A percentile compares a stretch with the other conserved stretches of the same genome.
phyloP scores from a whole-genome alignment of 768 basidiomycete genomes.

The Leccinum uliginosum region DNA sequence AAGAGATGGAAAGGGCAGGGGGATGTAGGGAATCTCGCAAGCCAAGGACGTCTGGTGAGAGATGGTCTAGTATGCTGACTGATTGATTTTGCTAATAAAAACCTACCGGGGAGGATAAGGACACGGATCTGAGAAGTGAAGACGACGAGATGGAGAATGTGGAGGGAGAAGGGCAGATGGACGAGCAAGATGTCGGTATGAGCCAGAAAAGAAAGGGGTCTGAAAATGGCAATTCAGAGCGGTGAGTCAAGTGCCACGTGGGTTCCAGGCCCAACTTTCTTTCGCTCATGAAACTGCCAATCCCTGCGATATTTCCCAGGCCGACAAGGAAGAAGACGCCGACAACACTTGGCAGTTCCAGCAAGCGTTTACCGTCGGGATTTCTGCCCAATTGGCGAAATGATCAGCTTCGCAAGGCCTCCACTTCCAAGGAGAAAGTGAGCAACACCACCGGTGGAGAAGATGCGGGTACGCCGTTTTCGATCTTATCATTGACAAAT shows the following conservation, averaged over 20 bases:
- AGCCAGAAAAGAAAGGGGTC: background rate
- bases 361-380: background rate
- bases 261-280: too few relatives aligned
- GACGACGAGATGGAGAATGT: too few relatives aligned
- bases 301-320: background rate
- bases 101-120: too few relatives aligned
- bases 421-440: background rate
- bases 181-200: background rate
- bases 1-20: too few relatives aligned
- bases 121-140: too few relatives aligned
- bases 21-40: too few relatives aligned
- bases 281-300: background rate
- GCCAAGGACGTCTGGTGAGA: too few relatives aligned
- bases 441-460: background rate
- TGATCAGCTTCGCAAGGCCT: background rate
- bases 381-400: background rate
- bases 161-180: too few relatives aligned
- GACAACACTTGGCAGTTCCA: background rate
- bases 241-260: background rate
- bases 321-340: background rate
- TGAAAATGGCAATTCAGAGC: background rate
- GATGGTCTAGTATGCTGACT: too few relatives aligned
- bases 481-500: background rate
- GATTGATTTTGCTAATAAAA: too few relatives aligned
- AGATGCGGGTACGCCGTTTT: background rate